A percentile compares a stretch with the other conserved stretches of the same genome.
Conservation (phyloP, 1,139 yeast species). For the Pichia terricola region DNA sequence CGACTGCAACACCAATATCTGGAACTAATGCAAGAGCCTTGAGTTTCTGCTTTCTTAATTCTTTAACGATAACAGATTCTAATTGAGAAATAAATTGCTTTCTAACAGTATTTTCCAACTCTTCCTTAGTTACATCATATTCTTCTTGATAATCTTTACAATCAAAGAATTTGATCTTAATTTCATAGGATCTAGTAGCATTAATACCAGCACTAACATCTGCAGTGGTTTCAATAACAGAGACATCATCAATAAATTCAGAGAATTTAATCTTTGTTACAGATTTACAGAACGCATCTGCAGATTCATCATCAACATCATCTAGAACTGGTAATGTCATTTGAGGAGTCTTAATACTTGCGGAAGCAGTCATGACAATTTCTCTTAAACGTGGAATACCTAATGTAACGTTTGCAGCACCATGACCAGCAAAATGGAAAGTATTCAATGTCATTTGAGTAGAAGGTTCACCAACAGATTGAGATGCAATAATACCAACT, state of each 20-base stretch:
- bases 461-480: constrained; percentile 98
- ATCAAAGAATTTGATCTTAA: constrained; percentile 69
- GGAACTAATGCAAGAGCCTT: constrained; percentile 42
- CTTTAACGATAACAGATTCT: constrained; percentile 67
- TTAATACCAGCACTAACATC: constrained; percentile 38
- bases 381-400: constrained; percentile 99
- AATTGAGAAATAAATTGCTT: constrained; percentile 57
- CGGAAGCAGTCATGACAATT: constrained; percentile 97
- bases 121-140: constrained; percentile 77
- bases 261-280: constrained; percentile 79
- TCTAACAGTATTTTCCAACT: constrained; percentile 63
- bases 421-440: constrained; percentile 99
- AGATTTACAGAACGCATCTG: constrained; percentile 89
- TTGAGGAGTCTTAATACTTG: constrained; percentile 93
- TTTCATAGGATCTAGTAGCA: constrained; percentile 63
- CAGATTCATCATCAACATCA: constrained; percentile 76
- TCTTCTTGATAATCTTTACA: constrained; percentile 72
- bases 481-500: constrained; percentile 97
- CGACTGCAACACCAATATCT: constrained; percentile 64
- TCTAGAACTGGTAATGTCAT: constrained; percentile 83
- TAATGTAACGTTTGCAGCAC: constrained; percentile 98
- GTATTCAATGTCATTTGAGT: constrained; percentile 99
- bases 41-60: constrained; percentile 67
- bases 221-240: constrained; percentile 83
- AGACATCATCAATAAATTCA: constrained; percentile 78